A percentile compares a stretch with the other conserved stretches of the same genome.
These are phyloP conservation scores for Phylloporus gajari DNA, from an alignment of 1,284 basidiomycete species.

Conservation along the genomic window DNA sequence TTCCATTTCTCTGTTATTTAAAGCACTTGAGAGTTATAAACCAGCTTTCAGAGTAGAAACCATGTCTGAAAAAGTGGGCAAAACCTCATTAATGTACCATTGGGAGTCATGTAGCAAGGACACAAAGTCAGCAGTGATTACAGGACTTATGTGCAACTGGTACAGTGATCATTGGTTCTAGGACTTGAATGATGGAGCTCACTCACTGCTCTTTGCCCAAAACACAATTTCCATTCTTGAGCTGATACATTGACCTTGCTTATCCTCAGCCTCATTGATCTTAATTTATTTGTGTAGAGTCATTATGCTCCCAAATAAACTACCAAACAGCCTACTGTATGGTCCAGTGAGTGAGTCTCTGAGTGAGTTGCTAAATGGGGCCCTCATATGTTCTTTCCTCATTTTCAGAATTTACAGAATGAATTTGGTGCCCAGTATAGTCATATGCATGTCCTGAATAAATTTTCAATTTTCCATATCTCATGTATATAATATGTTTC, in stretches of 20 bases:
- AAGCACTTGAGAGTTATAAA: not conserved
- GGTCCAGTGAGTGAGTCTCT: not conserved
- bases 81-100: not conserved
- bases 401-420: not conserved
- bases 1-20: not conserved
- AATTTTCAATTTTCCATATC: too few species aligned
- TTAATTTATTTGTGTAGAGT: too few species aligned
- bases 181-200: too few species aligned
- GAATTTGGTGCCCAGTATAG: too few species aligned
- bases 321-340: not conserved
- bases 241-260: too few species aligned
- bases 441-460: too few species aligned
- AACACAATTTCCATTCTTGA: too few species aligned
- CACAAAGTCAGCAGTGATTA: not conserved
- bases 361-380: not conserved
- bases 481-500: too few species aligned
- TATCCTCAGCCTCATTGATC: too few species aligned
- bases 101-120: not conserved
- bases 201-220: too few species aligned
- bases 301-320: not conserved
- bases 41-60: not conserved
- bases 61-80: not conserved
- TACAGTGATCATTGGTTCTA: not conserved
- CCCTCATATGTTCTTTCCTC: not conserved
- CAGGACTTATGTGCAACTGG: not conserved